Evolutionary conservation across 2,329 filamentous ascomycete species (phyloP).

Genomic region (Botrytis byssoidea): DNA sequence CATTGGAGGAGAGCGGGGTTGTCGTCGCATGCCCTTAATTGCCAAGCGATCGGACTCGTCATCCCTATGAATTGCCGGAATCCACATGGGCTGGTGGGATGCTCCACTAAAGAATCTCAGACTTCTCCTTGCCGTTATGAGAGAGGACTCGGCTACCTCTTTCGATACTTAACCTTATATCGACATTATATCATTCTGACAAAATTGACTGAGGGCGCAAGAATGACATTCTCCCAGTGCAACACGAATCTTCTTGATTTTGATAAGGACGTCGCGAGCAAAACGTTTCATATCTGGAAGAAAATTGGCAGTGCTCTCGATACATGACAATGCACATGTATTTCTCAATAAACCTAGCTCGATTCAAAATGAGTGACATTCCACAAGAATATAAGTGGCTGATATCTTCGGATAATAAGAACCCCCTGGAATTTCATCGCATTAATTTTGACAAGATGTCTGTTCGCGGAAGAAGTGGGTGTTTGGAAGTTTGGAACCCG

Average conservation of each 20-base stretch:
- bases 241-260: neutral
- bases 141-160: neutral
- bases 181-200: neutral
- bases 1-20: constrained; percentile 3
- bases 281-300: neutral
- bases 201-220: neutral
- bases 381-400: neutral
- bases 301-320: neutral
- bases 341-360: neutral
- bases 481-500: neutral
- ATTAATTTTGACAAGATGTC: neutral
- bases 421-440: neutral
- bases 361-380: neutral
- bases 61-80: neutral
- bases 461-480: neutral
- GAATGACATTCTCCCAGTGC: neutral
- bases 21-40: constrained; percentile 3
- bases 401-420: neutral
- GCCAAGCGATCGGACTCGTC: constrained; percentile 16
- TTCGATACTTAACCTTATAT: neutral
- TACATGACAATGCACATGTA: neutral
- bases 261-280: neutral
- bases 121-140: neutral
- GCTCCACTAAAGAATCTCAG: neutral
- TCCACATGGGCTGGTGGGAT: neutral